Evolutionary conservation across 257 asterid species (phyloP).

Genomic region (Nicotiana paniculata): DNA sequence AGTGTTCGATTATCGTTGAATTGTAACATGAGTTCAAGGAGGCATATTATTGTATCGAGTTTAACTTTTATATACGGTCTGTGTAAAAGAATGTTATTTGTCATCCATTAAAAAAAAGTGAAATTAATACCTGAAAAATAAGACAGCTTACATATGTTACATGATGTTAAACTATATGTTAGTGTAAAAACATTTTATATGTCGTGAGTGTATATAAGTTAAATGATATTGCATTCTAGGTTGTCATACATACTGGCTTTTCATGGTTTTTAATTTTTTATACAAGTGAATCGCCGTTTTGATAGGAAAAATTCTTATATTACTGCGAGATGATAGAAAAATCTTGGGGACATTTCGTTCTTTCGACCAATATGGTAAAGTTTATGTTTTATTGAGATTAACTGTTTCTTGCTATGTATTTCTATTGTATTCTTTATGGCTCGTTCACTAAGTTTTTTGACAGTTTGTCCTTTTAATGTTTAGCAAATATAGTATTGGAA

Average conservation of each 20-base stretch:
- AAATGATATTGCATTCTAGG: too few species aligned
- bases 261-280: background rate
- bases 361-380: slow-evolving; percentile 24
- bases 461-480: background rate
- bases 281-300: background rate
- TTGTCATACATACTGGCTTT: background rate
- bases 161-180: too few species aligned
- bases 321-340: slow-evolving; percentile 20
- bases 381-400: background rate
- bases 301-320: slow-evolving; percentile 13
- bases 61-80: too few species aligned
- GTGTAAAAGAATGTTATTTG: too few species aligned
- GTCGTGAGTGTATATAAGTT: too few species aligned
- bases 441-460: too few species aligned
- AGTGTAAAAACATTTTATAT: too few species aligned
- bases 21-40: background rate
- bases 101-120: too few species aligned
- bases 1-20: too few species aligned
- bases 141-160: too few species aligned
- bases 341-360: slow-evolving; percentile 22
- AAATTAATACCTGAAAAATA: too few species aligned
- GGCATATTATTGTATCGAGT: too few species aligned
- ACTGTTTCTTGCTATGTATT: background rate
- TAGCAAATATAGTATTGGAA: slow-evolving; percentile 33
- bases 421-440: background rate